These are phyloP conservation scores for Botrytis pseudocinerea DNA, from an alignment of 2,329 filamentous ascomycete genomes.

Conservation along the genomic window DNA sequence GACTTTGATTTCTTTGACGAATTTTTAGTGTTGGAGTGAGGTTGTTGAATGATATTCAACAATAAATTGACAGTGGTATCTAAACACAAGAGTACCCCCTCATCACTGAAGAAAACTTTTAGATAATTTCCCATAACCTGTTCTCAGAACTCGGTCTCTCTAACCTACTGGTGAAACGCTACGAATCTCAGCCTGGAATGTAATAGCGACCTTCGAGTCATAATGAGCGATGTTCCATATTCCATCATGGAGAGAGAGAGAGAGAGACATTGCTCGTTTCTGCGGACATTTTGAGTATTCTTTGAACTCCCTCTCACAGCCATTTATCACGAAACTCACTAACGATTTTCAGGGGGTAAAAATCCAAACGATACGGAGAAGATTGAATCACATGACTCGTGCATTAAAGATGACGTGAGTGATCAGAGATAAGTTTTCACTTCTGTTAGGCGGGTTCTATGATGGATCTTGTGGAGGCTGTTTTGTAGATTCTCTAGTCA, in stretches of 20 bases:
- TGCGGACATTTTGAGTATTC: neutral
- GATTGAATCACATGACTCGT: too few relatives aligned
- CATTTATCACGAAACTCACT: fast-evolving
- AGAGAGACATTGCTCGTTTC: neutral
- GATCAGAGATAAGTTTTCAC: too few relatives aligned
- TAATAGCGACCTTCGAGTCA: neutral
- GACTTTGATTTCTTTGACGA: neutral
- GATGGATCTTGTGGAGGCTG: fast-evolving
- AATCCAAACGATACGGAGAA: neutral
- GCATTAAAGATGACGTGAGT: neutral
- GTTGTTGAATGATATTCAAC: neutral
- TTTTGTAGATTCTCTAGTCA: neutral
- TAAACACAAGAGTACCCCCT: too few relatives aligned
- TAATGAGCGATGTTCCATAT: neutral
- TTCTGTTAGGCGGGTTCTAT: neutral
- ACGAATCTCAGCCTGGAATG: too few relatives aligned
- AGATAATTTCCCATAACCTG: too few relatives aligned
- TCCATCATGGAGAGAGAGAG: too few relatives aligned
- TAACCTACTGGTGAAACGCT: neutral
- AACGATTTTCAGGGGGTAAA: neutral
- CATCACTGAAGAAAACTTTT: too few relatives aligned
- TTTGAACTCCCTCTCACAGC: neutral
- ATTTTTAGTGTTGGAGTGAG: too few relatives aligned
- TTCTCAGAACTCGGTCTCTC: neutral
- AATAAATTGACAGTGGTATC: neutral